These are phyloP conservation scores for Beta vulgaris DNA, from an alignment of 148 eudicot genomes.

Conservation along the genomic window DNA sequence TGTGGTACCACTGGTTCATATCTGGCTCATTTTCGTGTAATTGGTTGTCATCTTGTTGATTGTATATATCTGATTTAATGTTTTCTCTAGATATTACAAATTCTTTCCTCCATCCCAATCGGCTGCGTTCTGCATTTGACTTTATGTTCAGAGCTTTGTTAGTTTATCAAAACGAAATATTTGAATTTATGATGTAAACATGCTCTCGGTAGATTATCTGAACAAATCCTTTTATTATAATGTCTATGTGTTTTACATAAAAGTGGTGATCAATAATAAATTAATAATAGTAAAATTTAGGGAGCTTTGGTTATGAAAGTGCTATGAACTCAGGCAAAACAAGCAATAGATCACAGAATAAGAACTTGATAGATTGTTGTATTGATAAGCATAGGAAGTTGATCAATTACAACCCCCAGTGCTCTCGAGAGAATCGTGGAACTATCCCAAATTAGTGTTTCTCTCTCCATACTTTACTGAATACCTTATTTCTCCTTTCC, in stretches of 20 bases:
- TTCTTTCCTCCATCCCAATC: not conserved
- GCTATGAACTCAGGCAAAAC: too few relatives aligned
- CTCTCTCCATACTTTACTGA: too few relatives aligned
- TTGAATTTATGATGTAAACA: not conserved
- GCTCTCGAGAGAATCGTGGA: too few relatives aligned
- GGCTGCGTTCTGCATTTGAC: not conserved
- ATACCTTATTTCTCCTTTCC: too few relatives aligned
- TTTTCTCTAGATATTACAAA: not conserved
- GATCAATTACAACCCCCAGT: too few relatives aligned
- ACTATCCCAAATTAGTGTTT: too few relatives aligned
- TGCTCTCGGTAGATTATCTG: not conserved
- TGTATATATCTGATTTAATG: not conserved
- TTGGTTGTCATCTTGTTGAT: conserved; percentile 3
- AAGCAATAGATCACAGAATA: too few relatives aligned
- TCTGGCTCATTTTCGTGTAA: not conserved
- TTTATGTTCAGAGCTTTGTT: not conserved
- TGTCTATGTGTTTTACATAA: not conserved
- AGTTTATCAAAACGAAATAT: not conserved
- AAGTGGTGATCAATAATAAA: not conserved
- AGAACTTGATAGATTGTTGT: too few relatives aligned
- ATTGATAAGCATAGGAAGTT: too few relatives aligned
- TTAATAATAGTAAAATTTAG: too few relatives aligned
- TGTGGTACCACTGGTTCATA: too few relatives aligned
- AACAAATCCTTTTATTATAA: not conserved
- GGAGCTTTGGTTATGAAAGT: too few relatives aligned